These are phyloP conservation scores for Russula brevipes DNA, from an alignment of 768 basidiomycete genomes.

Conservation along the genomic window DNA sequence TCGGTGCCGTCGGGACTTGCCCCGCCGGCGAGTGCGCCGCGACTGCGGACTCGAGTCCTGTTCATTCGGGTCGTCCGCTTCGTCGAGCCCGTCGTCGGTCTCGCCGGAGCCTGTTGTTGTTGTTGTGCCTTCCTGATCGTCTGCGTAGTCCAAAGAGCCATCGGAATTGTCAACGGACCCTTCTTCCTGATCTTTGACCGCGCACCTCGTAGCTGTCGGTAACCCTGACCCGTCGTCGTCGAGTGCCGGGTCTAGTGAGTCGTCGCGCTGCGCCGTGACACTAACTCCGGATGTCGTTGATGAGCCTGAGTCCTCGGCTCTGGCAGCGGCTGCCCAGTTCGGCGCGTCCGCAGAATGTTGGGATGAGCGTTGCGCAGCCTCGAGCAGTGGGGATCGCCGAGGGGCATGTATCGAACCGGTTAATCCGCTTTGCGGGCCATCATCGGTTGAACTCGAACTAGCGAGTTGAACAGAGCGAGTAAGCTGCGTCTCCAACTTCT, in stretches of 20 bases:
- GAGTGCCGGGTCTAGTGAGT: background rate
- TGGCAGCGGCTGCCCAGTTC: constrained; percentile 16
- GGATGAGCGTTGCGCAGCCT: background rate
- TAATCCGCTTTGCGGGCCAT: background rate
- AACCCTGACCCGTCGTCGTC: background rate
- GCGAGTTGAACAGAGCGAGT: background rate
- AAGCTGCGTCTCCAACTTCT: background rate
- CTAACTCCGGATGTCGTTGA: background rate
- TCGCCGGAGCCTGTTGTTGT: background rate
- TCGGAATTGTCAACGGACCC: constrained; percentile 9
- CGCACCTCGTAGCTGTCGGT: constrained; percentile 13
- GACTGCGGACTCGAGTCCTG: background rate
- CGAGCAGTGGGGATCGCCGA: background rate
- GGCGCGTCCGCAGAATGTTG: constrained; percentile 9
- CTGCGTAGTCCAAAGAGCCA: constrained; percentile 6
- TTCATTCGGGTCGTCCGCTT: background rate
- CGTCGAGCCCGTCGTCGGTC: constrained; percentile 3
- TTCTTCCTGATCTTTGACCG: background rate
- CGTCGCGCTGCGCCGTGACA: background rate
- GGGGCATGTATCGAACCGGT: constrained; percentile 10
- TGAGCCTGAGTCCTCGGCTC: background rate
- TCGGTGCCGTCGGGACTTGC: constrained; percentile 7
- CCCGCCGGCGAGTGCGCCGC: constrained; percentile 9
- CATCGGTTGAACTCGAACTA: background rate
- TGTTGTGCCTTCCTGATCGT: constrained; percentile 7